Evolutionary conservation across 2,329 filamentous ascomycete species (phyloP), one percentile per base, ranked within the genome.

Genomic region (Laburnicola sp.): DNA sequence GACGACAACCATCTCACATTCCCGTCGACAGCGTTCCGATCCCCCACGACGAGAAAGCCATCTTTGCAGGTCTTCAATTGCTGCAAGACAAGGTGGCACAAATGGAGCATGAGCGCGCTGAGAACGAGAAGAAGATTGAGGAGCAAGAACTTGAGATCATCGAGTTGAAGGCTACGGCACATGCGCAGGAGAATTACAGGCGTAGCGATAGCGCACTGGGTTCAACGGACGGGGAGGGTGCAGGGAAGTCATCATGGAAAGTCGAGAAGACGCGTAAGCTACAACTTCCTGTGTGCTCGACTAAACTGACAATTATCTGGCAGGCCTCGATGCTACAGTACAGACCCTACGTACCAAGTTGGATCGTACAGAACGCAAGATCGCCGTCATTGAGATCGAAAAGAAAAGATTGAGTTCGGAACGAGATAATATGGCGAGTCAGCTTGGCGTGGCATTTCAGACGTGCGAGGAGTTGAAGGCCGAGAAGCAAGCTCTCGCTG

Each of bases 381-480:
- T 82, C 23, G 83, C 80, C 53, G 77, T 83, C n/a, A 78, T 80
- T 31, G 83, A 87, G 44, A 84, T 85, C 45, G 81, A 85, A 54
- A 84, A 82, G 51, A 82, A 86, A 54, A 81, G 84, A 3, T 72
- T 88, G 36, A 78, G 79, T 2, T 78, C 82, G 27, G 87, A 89
- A 69, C 81, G 85, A 27, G 86, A 89, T 58, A 82, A 84, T 40
- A 81, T 86, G 32, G 76, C 87, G 42, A 79, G 79, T 45, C 85
- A 86, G 60, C 76, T 86, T 4, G 81, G 82, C 26, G 78, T 84
- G 44, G 84, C 84, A 3, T 85, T 82, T 45, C 76, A 78, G 49
- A 83, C 81, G 30, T 81, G 82, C 58, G 82, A 75, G 63, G 76
- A 76, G 58, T 59, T 79, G 28, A 77, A 75, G 65, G 69, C 57